Evolutionary conservation across 495 filamentous ascomycete species (phyloP), one percentile per base, ranked within the genome.

Genomic region (Tuber brumale): DNA sequence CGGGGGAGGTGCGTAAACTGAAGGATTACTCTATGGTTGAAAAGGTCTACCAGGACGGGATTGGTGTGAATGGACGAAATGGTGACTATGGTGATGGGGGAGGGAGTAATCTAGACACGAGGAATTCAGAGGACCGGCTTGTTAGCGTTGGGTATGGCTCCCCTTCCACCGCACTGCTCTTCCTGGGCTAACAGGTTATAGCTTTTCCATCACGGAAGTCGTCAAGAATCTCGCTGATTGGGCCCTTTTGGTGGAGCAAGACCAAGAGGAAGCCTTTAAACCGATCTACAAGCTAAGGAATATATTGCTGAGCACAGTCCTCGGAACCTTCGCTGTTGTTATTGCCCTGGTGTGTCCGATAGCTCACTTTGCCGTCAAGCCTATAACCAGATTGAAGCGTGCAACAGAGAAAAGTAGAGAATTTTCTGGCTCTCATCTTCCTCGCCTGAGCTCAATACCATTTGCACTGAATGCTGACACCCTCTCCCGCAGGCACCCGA

Each of bases 291-390:
- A 89, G 31, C 86, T 97, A 37, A 88, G 92, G 43, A 90, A 90
- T 70, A 91, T 97, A 69, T 87, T 97, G 8, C 84, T 97, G 3
- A 92, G 88, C 2, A 96, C 93, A 72, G 92, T 96, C 1, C 96
- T 97, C 80, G 92, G 91, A 0, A 95, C 93, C 0, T 87, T 90
- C 27, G 94, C 91, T 5, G 85, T 89, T 0, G 87, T 93, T 4
- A 76, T 94, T 4, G 42, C 94, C 21, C 79, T 94, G 4, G 86
- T 93, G 5, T 86, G 93, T 42, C 92, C 94, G 0, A 87, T 94
- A 61, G 92, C 94, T 2, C 93, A 97, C 81, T 86, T 90, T 77
- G 91, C 90, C 42, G 93, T 94, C 27, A 87, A 90, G 74, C 94
- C 94, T 16, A 96, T 97, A 79, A 86, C 91, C 66, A 87, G 92